Percentiles rank a stretch among this genome's conserved stretches.
These are phyloP conservation scores for Hemileia vastatrix DNA, from an alignment of 1,284 basidiomycete genomes.

Conservation along the genomic window DNA sequence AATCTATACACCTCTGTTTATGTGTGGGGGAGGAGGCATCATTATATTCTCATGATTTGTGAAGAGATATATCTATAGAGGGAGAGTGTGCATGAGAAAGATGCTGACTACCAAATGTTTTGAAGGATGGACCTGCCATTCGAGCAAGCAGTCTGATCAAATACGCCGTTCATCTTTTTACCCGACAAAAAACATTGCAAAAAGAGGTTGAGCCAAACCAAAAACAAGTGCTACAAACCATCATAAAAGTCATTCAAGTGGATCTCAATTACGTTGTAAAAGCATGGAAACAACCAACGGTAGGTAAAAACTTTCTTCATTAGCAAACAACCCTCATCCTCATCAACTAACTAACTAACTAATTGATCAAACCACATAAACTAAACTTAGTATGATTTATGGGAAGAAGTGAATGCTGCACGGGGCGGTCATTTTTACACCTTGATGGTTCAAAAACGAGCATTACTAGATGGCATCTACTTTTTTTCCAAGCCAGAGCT, in stretches of 20 bases:
- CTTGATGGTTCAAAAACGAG: conserved; percentile 25
- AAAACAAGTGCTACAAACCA: too few relatives aligned
- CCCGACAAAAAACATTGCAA: background rate
- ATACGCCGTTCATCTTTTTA: conserved; percentile 24
- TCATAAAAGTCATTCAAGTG: conserved; percentile 16
- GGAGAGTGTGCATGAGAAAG: too few relatives aligned
- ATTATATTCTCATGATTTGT: too few relatives aligned
- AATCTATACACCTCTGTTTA: too few relatives aligned
- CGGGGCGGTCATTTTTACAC: conserved; percentile 28
- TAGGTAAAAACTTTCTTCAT: background rate
- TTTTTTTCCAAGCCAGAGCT: too few relatives aligned
- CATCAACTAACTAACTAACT: background rate
- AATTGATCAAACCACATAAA: background rate
- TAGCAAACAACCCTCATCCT: background rate
- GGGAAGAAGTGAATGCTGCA: conserved; percentile 28
- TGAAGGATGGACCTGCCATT: conserved; percentile 27
- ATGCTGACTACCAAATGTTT: too few relatives aligned
- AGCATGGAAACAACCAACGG: conserved; percentile 22
- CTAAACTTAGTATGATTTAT: conserved; percentile 26
- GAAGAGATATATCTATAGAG: too few relatives aligned
- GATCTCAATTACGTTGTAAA: conserved; percentile 26
- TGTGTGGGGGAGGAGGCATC: too few relatives aligned
- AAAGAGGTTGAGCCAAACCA: background rate
- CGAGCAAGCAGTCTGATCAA: conserved; percentile 22
- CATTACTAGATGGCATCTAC: conserved; percentile 23